These are phyloP conservation scores for Flagelloscypha sp. DNA, from an alignment of 768 basidiomycete genomes.

Conservation along the genomic window DNA sequence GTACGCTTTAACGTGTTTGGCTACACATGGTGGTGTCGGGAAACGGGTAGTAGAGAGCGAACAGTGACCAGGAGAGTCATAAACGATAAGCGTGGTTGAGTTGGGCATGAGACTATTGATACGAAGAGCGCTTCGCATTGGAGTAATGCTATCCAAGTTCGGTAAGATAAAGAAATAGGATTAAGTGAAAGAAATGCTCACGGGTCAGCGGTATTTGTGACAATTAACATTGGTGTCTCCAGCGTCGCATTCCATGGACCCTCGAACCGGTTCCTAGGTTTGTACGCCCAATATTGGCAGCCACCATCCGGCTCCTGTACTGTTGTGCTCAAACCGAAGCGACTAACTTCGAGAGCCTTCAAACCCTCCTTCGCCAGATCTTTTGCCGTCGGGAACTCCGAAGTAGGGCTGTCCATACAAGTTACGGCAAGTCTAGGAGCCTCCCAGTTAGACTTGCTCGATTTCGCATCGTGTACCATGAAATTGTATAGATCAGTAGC, in stretches of 20 bases:
- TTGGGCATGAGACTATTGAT: constrained; percentile 18
- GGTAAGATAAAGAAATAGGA: constrained; percentile 21
- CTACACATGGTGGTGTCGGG: too few species aligned
- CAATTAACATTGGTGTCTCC: constrained; percentile 11
- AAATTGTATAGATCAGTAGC: constrained; percentile 15
- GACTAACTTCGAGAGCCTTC: constrained; percentile 1
- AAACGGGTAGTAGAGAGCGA: too few species aligned
- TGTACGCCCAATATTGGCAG: constrained; percentile 4
- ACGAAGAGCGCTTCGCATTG: constrained; percentile 13
- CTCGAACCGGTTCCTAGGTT: constrained; percentile 16
- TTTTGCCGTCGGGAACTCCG: constrained; percentile 7
- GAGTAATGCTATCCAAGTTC: constrained; percentile 13
- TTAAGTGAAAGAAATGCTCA: constrained; percentile 26
- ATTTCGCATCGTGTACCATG: not conserved
- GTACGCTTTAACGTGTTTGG: too few species aligned
- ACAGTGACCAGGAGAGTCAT: constrained; percentile 17
- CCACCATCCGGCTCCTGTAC: not conserved
- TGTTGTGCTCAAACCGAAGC: not conserved
- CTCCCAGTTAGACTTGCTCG: constrained; percentile 1
- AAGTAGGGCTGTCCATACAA: constrained; percentile 10
- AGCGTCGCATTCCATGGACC: constrained; percentile 5
- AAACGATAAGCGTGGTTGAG: constrained; percentile 15
- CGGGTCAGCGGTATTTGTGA: constrained; percentile 24
- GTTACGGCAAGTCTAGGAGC: constrained; percentile 16
- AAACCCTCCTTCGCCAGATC: constrained; percentile 10